Evolutionary conservation across 495 filamentous ascomycete species (phyloP), one percentile per base, ranked within the genome.

Genomic region (Penicillium fimorum): DNA sequence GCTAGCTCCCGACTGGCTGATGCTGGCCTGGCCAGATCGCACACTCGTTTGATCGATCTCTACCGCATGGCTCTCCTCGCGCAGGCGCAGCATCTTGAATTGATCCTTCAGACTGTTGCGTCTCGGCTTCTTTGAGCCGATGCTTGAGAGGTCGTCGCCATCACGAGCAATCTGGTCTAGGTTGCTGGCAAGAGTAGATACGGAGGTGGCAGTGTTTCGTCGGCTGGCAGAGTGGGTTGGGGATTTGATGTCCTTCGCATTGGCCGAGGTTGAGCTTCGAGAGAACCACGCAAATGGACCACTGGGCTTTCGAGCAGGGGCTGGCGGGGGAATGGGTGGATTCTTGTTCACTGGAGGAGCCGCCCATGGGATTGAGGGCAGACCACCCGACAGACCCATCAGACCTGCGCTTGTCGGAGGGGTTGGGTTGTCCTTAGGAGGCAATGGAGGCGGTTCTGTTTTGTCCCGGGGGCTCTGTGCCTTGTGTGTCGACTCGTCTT

Each of bases 261-360:
- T 29, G 79, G 74, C 32, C 79, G 50, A 62, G 3, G 81, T 80
- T 11, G 84, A 85, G 64, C 82, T 87, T 57, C 91, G 79, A n/a
- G 89, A 91, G 46, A 95, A 80, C 89, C 89, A 94, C 18, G 89
- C 84, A 57, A 93, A 96, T 0, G 91, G 90, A 53, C 88, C 86
- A 42, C 86, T 89, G 22, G 90, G 75, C 66, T 91, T 93, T 67
- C 88, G 79, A 32, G 80, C 57, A 4, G 79, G 70, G 22, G 74
- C 73, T 27, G 79, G 73, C 25, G 75, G 72, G 32, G 80, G 69
- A 41, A 70, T 63, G 29, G 73, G 62, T 47, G 63, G 65, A 37
- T 68, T 70, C 53, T 76, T 75, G 48, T 72, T 72, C 29, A 70
- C 64, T 45, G 72, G 72, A 51, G 73, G 70, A 33, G 68, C 55